Evolutionary conservation across 2,329 filamentous ascomycete species (phyloP).

Genomic region (Colletotrichum orbiculare): DNA sequence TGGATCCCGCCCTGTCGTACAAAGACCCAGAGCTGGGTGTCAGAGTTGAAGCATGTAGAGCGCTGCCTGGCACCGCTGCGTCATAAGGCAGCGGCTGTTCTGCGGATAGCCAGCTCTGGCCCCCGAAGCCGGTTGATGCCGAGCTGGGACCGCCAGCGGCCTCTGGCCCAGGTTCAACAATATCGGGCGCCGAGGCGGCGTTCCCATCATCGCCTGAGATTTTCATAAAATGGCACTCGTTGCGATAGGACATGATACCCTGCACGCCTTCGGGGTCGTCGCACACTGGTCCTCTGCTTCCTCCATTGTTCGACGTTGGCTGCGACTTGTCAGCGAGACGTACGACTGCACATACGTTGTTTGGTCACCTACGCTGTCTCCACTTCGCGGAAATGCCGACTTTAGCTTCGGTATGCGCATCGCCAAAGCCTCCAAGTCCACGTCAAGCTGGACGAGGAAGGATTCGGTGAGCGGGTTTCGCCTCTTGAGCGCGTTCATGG

Average conservation of each 20-base stretch:
- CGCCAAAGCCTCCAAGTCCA: conserved; percentile 84
- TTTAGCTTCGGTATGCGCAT: conserved; percentile 69
- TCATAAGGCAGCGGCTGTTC: conserved; percentile 51
- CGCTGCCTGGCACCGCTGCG: conserved; percentile 33
- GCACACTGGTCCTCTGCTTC: conserved; percentile 42
- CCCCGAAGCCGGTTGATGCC: conserved; percentile 43
- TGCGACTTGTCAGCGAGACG: conserved; percentile 40
- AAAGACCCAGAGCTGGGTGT: conserved; percentile 40
- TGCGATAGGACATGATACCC: conserved; percentile 57
- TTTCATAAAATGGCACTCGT: conserved; percentile 58
- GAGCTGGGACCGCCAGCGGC: conserved; percentile 39
- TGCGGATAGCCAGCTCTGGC: conserved; percentile 51
- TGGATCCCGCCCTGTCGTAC: conserved; percentile 45
- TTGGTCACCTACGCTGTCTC: conserved; percentile 58
- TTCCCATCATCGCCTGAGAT: conserved; percentile 53
- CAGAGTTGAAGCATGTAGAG: conserved; percentile 27
- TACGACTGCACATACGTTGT: neutral
- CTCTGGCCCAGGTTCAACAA: conserved; percentile 51
- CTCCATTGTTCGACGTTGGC: conserved; percentile 42
- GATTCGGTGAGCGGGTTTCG: conserved; percentile 94
- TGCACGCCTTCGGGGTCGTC: conserved; percentile 44
- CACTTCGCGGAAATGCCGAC: conserved; percentile 64
- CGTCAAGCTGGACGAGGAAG: conserved; percentile 91
- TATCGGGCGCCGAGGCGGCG: conserved; percentile 50
- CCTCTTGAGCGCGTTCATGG: conserved; percentile 89